Conservation (phyloP, 495 filamentous ascomycete genomes). For the Aspergillus mulundensis region DNA sequence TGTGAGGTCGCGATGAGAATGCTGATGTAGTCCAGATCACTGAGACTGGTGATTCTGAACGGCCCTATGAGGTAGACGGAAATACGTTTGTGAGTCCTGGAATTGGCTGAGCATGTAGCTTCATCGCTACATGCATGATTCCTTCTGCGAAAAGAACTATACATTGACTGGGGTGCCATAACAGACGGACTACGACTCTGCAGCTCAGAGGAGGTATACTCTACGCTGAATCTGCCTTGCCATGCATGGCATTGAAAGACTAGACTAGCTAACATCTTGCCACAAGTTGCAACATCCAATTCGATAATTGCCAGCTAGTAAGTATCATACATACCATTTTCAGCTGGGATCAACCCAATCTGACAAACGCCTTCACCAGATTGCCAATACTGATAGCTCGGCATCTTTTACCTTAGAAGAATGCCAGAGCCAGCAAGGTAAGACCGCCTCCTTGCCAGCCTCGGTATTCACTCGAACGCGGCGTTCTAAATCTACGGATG, state of each 20-base stretch:
- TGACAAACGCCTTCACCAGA: neutral
- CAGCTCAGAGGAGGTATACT: constrained; percentile 25
- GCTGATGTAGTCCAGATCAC: constrained; percentile 17
- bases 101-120: neutral
- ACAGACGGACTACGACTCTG: constrained; percentile 38
- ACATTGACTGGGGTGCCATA: neutral
- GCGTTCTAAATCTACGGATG: neutral
- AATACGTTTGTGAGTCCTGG: constrained; percentile 42
- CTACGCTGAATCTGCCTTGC: neutral
- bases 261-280: neutral
- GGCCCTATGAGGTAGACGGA: constrained; percentile 44
- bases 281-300: constrained; percentile 23
- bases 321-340: neutral
- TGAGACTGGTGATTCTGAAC: constrained; percentile 29
- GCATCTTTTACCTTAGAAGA: constrained; percentile 15
- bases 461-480: neutral
- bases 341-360: neutral
- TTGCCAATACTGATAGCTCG: constrained; percentile 14
- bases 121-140: neutral
- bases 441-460: neutral
- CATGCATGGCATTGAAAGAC: neutral
- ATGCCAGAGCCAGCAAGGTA: constrained; percentile 19
- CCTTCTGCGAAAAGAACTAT: neutral
- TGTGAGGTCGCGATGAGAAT: neutral
- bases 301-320: constrained; percentile 20